These are phyloP conservation scores for Rhodotorula toruloides DNA, from an alignment of 768 basidiomycete genomes.

Conservation along the genomic window DNA sequence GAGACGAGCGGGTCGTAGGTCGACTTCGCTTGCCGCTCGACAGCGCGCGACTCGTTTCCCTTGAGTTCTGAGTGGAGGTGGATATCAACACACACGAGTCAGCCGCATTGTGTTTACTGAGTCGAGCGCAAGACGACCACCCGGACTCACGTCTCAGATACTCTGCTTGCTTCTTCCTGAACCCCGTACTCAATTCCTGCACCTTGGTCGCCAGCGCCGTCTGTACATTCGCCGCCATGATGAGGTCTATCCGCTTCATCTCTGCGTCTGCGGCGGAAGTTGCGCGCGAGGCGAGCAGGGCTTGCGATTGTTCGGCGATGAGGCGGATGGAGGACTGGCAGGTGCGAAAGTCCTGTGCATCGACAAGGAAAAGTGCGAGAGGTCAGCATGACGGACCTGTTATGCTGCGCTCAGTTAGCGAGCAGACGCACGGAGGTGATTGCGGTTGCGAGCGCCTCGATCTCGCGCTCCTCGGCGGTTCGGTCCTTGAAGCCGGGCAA, in stretches of 20 bases:
- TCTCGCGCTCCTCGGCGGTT: conserved; percentile 85
- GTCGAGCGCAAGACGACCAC: no score
- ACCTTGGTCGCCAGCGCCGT: conserved; percentile 91
- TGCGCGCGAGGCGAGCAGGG: conserved; percentile 58
- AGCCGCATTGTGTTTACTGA: no score
- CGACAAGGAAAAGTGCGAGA: not conserved
- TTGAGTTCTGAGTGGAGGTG: conserved; percentile 63
- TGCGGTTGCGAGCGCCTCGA: conserved; percentile 73
- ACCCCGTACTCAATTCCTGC: conserved; percentile 82
- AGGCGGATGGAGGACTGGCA: conserved; percentile 64
- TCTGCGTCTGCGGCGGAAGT: conserved; percentile 48
- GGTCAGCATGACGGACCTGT: no score
- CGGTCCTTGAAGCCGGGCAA: conserved; percentile 96
- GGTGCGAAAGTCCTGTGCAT: conserved; percentile 59
- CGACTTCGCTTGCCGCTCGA: not conserved
- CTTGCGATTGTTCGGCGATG: conserved; percentile 51
- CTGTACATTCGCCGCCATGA: conserved; percentile 80
- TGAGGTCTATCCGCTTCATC: conserved; percentile 27
- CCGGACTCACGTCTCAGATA: conserved; percentile 96
- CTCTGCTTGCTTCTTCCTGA: conserved; percentile 95
- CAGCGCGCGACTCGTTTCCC: conserved; percentile 84
- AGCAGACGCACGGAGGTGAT: conserved; percentile 71
- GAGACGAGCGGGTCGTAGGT: conserved; percentile 30
- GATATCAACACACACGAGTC: no score
- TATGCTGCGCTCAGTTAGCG: conserved; percentile 43